These are phyloP conservation scores for Paratinospora sagittata DNA, from an alignment of 164 flowering plant genomes.

Conservation along the genomic window DNA sequence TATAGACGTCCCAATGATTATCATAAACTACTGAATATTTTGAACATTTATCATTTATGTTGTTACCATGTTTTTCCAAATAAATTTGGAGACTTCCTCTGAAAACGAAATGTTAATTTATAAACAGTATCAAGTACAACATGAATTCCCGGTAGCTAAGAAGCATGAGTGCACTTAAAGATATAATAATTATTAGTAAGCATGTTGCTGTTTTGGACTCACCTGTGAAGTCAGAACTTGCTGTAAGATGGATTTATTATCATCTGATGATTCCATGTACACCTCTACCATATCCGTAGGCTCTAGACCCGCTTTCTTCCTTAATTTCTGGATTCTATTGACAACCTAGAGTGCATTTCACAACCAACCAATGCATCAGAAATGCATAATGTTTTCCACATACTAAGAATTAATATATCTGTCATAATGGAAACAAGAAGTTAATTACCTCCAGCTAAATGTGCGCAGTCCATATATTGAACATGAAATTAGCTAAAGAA, in stretches of 20 bases:
- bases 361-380: slow-evolving; percentile 7
- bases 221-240: slow-evolving; percentile 71
- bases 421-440: no score
- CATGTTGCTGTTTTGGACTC: background rate
- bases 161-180: background rate
- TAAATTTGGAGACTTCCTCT: no score
- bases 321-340: slow-evolving; percentile 78
- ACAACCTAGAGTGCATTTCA: slow-evolving; percentile 46
- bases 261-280: slow-evolving; percentile 53
- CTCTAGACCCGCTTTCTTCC: slow-evolving; percentile 84
- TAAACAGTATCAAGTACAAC: background rate
- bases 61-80: no score
- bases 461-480: no score
- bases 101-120: no score
- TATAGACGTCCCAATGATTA: no score
- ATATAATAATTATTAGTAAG: background rate
- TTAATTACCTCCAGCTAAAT: no score
- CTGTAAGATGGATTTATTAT: slow-evolving; percentile 39
- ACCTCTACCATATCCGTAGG: slow-evolving; percentile 91
- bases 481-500: no score
- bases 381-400: background rate
- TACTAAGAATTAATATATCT: background rate
- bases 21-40: no score
- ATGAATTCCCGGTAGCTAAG: background rate
- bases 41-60: no score